A percentile compares a stretch with the other conserved stretches of the same genome.
phyloP scores from a whole-genome alignment of 257 asterid genomes.

The Solanum tarijense region DNA sequence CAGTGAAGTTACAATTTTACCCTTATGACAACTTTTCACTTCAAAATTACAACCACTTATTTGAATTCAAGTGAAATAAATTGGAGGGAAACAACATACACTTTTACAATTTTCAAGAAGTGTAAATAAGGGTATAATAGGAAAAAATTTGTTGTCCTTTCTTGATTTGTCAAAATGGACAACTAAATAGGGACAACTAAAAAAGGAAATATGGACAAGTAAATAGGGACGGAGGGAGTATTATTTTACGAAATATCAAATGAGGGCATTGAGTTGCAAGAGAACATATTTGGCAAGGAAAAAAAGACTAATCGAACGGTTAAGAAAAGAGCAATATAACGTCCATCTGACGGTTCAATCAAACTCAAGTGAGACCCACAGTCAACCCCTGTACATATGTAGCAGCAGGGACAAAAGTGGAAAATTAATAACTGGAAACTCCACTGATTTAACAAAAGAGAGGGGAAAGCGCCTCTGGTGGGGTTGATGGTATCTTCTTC shows the following conservation, averaged over 20 bases:
- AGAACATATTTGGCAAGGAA: background rate
- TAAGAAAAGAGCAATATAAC: background rate
- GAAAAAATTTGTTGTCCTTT: too few species aligned
- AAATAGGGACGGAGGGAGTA: too few species aligned
- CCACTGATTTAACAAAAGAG: background rate
- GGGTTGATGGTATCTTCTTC: background rate
- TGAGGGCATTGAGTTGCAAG: background rate
- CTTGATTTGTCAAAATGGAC: too few species aligned
- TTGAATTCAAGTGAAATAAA: too few species aligned
- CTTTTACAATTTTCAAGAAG: too few species aligned
- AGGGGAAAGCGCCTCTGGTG: background rate
- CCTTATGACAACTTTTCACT: too few species aligned
- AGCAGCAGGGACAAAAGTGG: background rate
- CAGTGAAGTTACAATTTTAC: too few species aligned
- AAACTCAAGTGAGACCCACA: background rate
- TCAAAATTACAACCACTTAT: too few species aligned
- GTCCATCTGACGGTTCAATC: background rate
- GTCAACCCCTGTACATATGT: background rate
- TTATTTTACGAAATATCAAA: background rate
- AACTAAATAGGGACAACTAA: too few species aligned
- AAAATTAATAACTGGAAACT: background rate
- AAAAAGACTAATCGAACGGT: background rate
- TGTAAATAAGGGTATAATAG: too few species aligned
- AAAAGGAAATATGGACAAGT: too few species aligned
- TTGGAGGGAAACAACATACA: too few species aligned